These are phyloP conservation scores for Balakata baccata DNA, from an alignment of 345 rosid species.

Conservation along the genomic window DNA sequence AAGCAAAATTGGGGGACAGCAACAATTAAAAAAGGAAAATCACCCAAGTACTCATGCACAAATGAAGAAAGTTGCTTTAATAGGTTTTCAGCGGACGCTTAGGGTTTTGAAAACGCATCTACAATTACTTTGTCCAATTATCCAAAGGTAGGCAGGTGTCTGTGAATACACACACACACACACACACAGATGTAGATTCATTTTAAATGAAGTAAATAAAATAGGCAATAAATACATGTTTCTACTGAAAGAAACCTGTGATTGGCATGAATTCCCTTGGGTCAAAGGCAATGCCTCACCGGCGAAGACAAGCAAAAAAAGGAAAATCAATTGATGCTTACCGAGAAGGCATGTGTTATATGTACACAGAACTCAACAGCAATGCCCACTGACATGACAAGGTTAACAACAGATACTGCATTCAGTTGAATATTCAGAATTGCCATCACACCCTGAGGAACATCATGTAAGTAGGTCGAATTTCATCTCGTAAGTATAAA, in stretches of 20 bases:
- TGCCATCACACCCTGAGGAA: slow-evolving; percentile 93
- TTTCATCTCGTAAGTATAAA: slow-evolving; percentile 9
- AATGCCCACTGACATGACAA: slow-evolving; percentile 92
- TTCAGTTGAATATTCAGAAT: slow-evolving; percentile 82
- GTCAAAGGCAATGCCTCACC: background rate
- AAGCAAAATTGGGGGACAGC: background rate
- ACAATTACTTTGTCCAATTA: too few species aligned
- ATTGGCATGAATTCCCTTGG: background rate
- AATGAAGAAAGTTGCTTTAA: background rate
- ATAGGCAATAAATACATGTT: background rate
- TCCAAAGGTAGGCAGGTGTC: too few species aligned
- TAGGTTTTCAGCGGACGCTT: background rate
- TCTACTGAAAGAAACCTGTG: background rate
- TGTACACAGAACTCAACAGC: slow-evolving; percentile 97
- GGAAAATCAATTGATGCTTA: slow-evolving; percentile 32
- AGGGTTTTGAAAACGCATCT: background rate
- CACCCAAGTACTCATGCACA: background rate
- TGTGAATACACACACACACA: too few species aligned
- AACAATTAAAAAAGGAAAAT: background rate
- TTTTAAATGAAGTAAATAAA: background rate
- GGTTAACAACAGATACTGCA: slow-evolving; percentile 93
- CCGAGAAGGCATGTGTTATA: slow-evolving; percentile 84
- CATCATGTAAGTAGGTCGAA: slow-evolving; percentile 23
- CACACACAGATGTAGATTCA: too few species aligned
- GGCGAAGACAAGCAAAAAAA: too few species aligned